Conservation (phyloP, 2,329 filamentous ascomycete genomes). For the Aphanoascus verrucosus region DNA sequence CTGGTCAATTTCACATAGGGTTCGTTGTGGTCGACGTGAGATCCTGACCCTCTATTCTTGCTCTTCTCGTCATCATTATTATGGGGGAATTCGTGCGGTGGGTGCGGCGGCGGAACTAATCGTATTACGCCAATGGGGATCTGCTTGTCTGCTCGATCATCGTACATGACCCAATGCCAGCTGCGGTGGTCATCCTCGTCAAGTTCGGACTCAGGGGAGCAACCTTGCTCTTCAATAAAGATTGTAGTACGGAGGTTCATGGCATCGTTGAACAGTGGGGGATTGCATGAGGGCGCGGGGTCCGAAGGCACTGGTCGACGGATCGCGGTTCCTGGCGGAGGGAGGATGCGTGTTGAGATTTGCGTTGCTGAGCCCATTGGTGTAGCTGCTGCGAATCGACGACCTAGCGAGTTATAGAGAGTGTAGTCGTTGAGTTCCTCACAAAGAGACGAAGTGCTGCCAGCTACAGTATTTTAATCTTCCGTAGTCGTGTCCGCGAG, state of each 20-base stretch:
- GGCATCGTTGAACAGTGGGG: conserved; percentile 49
- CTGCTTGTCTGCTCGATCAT: conserved; percentile 35
- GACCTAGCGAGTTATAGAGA: no score
- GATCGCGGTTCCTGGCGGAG: conserved; percentile 20
- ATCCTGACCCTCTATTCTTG: conserved; percentile 15
- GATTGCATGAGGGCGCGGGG: conserved; percentile 25
- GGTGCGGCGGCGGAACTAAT: conserved; percentile 70
- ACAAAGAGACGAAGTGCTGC: no score
- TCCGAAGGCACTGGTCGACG: conserved; percentile 21
- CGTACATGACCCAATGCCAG: conserved; percentile 84
- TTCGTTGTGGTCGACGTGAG: conserved; percentile 43
- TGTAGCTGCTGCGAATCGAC: neutral
- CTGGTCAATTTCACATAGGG: conserved; percentile 75
- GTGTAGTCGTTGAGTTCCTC: no score
- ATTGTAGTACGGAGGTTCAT: conserved; percentile 49
- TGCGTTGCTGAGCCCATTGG: neutral
- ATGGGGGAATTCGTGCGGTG: conserved; percentile 45
- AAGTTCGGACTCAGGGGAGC: conserved; percentile 57
- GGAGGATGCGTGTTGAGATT: conserved; percentile 15
- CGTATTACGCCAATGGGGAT: conserved; percentile 64
- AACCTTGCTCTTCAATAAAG: conserved; percentile 48
- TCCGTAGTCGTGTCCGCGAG: no score
- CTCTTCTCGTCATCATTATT: conserved; percentile 16
- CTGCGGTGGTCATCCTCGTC: conserved; percentile 69
- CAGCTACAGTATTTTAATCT: no score